Evolutionary conservation across 176 grass and related monocot species (phyloP), one percentile per base, ranked within the genome.

Genomic region (Tuctoria greenei): DNA sequence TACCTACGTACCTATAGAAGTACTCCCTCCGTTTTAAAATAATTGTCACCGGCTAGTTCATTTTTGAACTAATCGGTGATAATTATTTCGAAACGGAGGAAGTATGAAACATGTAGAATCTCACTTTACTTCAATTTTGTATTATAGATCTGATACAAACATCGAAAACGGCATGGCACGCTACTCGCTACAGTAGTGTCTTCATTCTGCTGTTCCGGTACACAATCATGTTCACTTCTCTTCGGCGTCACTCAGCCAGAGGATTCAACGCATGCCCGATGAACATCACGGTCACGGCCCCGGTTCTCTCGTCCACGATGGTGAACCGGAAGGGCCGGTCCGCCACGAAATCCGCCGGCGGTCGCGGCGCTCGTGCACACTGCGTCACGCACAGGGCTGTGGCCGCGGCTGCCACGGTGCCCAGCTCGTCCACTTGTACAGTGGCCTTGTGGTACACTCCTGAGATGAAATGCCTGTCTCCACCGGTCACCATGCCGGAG

Each of bases 391-490:
- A 1, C 15, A 76, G 71, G 56, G 45, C 65, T 2, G 46, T 86
- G 39, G 84, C 45, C 1, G 56, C 71, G 2, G 69, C 71, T 0
- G 84, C 84, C 15, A 86, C 65, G 46, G 78, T 81, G n/a, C 72
- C 72, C n/a, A 5, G 2, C 47, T 86, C 84, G 47, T 86, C 78
- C 28, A 86, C 78, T 78, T 86, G 47, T 4, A 77, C 14, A 58
- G 84, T 82, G 72, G 66, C 84, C 65, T 81, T 69, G 4, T 81
- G 78, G 46, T 81, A 76, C 72, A 81, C 78, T 9, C 26, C 72
- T 0, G 2, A 0, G 15, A 86, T 46, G 46, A 5, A 45, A 4
- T 81, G 57, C 56, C 78, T 70, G 0, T 71, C 2, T 52, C 84
- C 84, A 4, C 78, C 45, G 6, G 4, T 20, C 66, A 86, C 46